Conservation (phyloP, 2,329 filamentous ascomycete genomes). For the Neofusicoccum laricinum region DNA sequence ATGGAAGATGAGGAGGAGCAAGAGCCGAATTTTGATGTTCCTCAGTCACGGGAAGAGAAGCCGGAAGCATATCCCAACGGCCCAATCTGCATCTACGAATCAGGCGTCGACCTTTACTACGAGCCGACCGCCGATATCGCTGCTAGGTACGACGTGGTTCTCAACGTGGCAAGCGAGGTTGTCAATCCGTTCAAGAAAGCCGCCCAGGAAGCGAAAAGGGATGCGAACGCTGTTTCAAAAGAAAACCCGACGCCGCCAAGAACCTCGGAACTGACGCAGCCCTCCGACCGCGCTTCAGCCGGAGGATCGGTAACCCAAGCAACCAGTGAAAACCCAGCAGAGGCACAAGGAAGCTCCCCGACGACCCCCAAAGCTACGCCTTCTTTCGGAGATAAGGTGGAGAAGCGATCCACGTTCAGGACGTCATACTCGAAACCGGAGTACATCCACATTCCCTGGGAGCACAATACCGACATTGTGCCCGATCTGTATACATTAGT, state of each 20-base stretch:
- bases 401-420: conserved; percentile 18
- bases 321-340: conserved; percentile 15
- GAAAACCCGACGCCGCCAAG: conserved; percentile 11
- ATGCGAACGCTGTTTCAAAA: conserved; percentile 10
- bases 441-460: conserved; percentile 85
- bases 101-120: conserved; percentile 73
- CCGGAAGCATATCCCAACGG: conserved; percentile 79
- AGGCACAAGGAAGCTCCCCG: conserved; percentile 36
- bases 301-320: conserved; percentile 17
- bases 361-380: conserved; percentile 54
- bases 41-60: conserved; percentile 64
- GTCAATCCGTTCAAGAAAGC: conserved; percentile 64
- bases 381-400: conserved; percentile 21
- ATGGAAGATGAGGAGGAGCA: conserved; percentile 63
- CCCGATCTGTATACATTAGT: conserved; percentile 73
- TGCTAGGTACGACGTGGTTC: conserved; percentile 73
- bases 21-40: conserved; percentile 52
- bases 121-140: conserved; percentile 78
- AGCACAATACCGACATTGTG: conserved; percentile 83
- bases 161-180: conserved; percentile 82
- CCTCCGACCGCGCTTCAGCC: conserved; percentile 19
- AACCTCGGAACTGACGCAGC: conserved; percentile 5
- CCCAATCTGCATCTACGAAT: conserved; percentile 76
- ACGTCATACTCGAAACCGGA: conserved; percentile 55
- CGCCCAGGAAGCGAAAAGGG: conserved; percentile 17